These are phyloP conservation scores for Paramecium primaurelia DNA, from an alignment of 73 alveolate species.

Conservation along the genomic window DNA sequence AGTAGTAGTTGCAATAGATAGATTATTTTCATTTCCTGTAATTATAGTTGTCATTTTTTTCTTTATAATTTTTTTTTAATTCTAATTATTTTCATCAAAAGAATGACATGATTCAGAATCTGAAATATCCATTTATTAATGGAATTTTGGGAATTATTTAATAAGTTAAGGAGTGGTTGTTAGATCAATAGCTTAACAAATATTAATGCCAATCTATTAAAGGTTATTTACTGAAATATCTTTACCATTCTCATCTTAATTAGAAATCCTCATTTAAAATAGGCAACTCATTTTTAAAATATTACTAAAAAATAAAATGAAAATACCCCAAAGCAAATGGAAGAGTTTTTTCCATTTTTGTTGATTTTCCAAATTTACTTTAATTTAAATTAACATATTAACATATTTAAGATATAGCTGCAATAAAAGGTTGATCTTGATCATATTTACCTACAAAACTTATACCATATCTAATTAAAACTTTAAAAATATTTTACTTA, in stretches of 20 bases:
- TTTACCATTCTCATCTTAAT: neutral
- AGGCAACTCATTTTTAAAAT: neutral
- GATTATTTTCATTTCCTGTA: neutral
- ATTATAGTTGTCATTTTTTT: neutral
- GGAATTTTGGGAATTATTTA: neutral
- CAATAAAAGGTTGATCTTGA: neutral
- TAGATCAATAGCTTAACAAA: neutral
- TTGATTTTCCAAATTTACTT: constrained; percentile 3
- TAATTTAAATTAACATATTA: neutral
- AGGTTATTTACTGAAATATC: neutral
- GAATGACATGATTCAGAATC: neutral
- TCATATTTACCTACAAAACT: neutral
- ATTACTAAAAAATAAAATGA: neutral
- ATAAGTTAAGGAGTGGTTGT: neutral
- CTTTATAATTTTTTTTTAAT: neutral
- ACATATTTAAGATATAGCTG: neutral
- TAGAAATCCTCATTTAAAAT: neutral
- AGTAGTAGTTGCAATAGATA: neutral
- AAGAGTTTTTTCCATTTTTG: neutral
- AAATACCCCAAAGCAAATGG: constrained; percentile 24
- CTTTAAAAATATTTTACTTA: neutral
- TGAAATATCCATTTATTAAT: neutral
- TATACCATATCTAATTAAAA: neutral
- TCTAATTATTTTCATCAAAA: neutral
- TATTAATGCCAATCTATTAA: neutral